A percentile compares a stretch with the other conserved stretches of the same genome.
phyloP scores from a whole-genome alignment of 352 stramenopile species.

The Phytophthora europaea region DNA sequence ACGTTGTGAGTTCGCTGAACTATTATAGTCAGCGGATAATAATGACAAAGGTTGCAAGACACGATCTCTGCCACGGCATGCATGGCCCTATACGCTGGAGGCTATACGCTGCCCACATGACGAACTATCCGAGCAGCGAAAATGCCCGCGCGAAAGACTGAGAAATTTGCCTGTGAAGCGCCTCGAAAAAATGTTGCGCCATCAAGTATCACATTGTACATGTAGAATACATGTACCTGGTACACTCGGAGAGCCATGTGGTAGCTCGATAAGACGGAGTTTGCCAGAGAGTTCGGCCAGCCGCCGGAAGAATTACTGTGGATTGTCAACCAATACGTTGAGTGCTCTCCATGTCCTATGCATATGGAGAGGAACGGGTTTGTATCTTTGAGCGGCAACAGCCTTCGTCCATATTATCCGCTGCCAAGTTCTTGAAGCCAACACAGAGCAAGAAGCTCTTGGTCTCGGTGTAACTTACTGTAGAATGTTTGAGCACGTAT shows the following conservation, averaged over 20 bases:
- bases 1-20: background rate
- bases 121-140: background rate
- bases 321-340: too few species aligned
- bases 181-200: conserved; percentile 22
- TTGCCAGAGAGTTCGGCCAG: background rate
- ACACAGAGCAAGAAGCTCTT: background rate
- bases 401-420: too few species aligned
- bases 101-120: background rate
- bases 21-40: background rate
- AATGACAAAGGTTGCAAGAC: background rate
- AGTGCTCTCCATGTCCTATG: too few species aligned
- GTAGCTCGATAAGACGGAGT: conserved; percentile 17
- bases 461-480: too few species aligned
- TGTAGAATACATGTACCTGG: too few species aligned
- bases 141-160: conserved; percentile 13
- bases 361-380: too few species aligned
- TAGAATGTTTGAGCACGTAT: background rate
- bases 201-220: background rate
- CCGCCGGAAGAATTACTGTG: background rate
- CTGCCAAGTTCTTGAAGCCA: background rate
- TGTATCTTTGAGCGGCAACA: too few species aligned
- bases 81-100: background rate
- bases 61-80: background rate
- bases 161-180: conserved; percentile 10
- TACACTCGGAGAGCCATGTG: conserved; percentile 17